Evolutionary conservation across 345 rosid genomes (phyloP).

Genomic region (Diplotaxis tenuifolia): DNA sequence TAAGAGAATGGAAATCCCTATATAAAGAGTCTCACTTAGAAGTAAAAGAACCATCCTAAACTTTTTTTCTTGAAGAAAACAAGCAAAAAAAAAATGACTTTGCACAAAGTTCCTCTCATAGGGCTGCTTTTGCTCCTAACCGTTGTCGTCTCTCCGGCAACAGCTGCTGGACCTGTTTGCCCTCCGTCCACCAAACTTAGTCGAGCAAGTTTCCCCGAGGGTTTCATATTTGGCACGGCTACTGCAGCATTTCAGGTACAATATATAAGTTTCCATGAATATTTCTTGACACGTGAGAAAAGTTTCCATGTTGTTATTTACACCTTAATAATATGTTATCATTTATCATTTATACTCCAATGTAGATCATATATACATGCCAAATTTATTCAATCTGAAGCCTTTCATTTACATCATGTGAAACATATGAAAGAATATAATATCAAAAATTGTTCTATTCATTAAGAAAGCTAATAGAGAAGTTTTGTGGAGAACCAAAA

Average conservation of each 20-base stretch:
- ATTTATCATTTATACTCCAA: background rate
- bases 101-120: slow-evolving; percentile 4
- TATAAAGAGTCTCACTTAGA: background rate
- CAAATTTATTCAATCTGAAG: background rate
- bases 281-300: background rate
- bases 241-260: slow-evolving; percentile 26
- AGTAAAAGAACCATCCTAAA: background rate
- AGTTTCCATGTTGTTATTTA: background rate
- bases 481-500: background rate
- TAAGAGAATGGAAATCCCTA: background rate
- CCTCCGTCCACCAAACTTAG: slow-evolving; percentile 12
- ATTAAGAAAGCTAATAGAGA: too few species aligned
- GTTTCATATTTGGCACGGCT: slow-evolving; percentile 31
- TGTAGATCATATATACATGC: background rate
- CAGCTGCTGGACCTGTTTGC: slow-evolving; percentile 19
- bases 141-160: background rate
- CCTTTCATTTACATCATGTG: background rate
- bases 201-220: slow-evolving; percentile 21
- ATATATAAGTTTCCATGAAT: background rate
- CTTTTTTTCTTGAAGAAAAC: background rate
- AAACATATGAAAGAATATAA: background rate
- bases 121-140: slow-evolving; percentile 22
- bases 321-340: background rate
- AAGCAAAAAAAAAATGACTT: background rate
- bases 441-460: background rate